Evolutionary conservation across 2,329 filamentous ascomycete genomes (phyloP).

Genomic region (Bertia moriformis): DNA sequence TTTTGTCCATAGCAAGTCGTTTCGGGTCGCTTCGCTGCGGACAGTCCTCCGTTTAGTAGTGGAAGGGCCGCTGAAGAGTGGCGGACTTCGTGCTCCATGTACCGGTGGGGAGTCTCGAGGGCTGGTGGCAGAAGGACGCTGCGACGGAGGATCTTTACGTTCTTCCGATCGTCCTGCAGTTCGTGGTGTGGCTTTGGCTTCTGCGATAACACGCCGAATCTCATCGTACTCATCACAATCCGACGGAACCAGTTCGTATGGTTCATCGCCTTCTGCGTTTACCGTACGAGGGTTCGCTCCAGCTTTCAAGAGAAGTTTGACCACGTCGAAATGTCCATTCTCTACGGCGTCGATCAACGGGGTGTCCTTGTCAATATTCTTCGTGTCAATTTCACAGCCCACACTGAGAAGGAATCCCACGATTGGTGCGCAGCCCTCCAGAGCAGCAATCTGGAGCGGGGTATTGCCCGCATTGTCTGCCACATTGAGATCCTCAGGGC

Average conservation of each 20-base stretch:
- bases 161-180: slow-evolving; percentile 7
- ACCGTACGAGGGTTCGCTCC: slow-evolving; percentile 55
- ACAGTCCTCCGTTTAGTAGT: slow-evolving; percentile 24
- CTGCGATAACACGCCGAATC: slow-evolving; percentile 39
- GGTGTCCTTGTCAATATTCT: slow-evolving; percentile 45
- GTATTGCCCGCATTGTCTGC: slow-evolving; percentile 59
- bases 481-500: slow-evolving; percentile 52
- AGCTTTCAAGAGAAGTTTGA: slow-evolving; percentile 48
- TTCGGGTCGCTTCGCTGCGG: slow-evolving; percentile 29
- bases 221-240: slow-evolving; percentile 36
- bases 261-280: slow-evolving; percentile 55
- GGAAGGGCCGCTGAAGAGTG: slow-evolving; percentile 9
- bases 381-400: slow-evolving; percentile 45
- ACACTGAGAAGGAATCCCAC: slow-evolving; percentile 51
- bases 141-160: slow-evolving; percentile 22
- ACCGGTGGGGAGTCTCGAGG: slow-evolving; percentile 25
- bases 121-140: slow-evolving; percentile 25
- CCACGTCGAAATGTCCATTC: slow-evolving; percentile 56
- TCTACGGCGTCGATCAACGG: slow-evolving; percentile 63
- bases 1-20: slow-evolving; percentile 31
- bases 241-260: slow-evolving; percentile 41
- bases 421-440: slow-evolving; percentile 50
- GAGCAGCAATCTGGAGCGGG: slow-evolving; percentile 58
- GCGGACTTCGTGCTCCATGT: slow-evolving; percentile 20
- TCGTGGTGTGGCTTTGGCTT: slow-evolving; percentile 14